Base-by-base conservation (phyloP, 805 yeast species). In the Monosporozyma unispora region DNA sequence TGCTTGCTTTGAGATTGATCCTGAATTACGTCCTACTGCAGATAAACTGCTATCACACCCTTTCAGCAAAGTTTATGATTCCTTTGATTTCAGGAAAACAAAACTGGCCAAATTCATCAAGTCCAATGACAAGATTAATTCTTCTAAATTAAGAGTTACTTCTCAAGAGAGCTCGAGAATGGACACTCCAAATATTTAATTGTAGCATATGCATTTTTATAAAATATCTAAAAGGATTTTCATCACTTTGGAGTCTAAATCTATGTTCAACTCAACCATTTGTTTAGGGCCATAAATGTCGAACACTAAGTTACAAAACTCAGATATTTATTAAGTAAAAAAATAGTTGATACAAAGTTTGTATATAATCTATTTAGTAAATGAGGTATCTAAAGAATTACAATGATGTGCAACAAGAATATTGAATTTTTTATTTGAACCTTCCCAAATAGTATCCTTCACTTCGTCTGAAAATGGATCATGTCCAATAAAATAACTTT, bases 11-110 rank as follows among this genome's bases (percentile, higher is more conserved):
- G 74, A 73, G 27, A 72, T 79, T 23, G 85, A 91, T 59, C 90
- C 99, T 0, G 83, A 80, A n/a, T 67, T 73, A 56, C 73, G 99
- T 58, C 99, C 98, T 0, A 91, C 97, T 0, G 97, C 97, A 0
- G 74, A 71, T 44, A 73, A 76, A 44, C 67, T 90, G 18, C 62
- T 82, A 44, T 56, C 69, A 3, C 82, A 86, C 62, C 69, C 71
- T 18, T 81, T 84, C 59, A 73, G 80, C 60, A 53, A 49, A 12
- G 66, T 64, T 1, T 71, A 70, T 45, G 52, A 64, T 0, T 48
- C 57, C 3, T 84, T 81, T 60, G 65, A 68, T 27, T 84, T 84
- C 57, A 60, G 67, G 19, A 65, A 72, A 14, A 83, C 90, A 0
- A 70, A 72, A 53, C 66, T 84, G 47, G 81, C 84, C 1, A 67